Percentiles rank a stretch among this genome's conserved stretches.
phyloP scores from a whole-genome alignment of 2,329 filamentous ascomycete species.

The Epichloe coenophiala region DNA sequence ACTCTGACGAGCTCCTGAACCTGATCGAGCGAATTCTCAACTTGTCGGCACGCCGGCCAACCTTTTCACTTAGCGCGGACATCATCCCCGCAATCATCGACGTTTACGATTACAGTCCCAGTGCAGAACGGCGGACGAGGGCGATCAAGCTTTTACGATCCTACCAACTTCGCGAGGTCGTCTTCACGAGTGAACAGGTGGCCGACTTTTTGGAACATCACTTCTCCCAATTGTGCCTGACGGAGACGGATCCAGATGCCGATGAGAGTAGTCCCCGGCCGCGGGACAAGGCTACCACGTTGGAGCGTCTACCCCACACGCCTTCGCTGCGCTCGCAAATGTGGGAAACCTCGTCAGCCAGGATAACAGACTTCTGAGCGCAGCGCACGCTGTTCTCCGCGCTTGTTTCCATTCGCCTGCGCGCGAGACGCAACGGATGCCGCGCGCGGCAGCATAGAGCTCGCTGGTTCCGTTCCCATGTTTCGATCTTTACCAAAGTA shows the following conservation, averaged over 20 bases:
- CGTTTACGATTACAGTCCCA: slow-evolving; percentile 1
- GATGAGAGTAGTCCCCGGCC: neutral
- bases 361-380: neutral
- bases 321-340: neutral
- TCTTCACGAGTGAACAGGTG: slow-evolving; percentile 3
- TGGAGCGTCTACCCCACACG: neutral
- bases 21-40: slow-evolving; percentile 1
- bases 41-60: neutral
- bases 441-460: no score
- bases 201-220: slow-evolving; percentile 3
- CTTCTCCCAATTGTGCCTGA: neutral
- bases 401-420: neutral
- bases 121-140: neutral
- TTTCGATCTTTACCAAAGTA: no score
- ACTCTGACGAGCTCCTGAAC: slow-evolving; percentile 1
- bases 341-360: slow-evolving; percentile 1
- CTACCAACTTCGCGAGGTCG: slow-evolving; percentile 1
- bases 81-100: slow-evolving; percentile 2
- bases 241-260: neutral
- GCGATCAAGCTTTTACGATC: slow-evolving; percentile 1
- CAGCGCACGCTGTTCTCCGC: neutral
- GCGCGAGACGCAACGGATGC: no score
- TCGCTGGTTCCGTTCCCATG: no score
- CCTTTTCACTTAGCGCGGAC: slow-evolving; percentile 1
- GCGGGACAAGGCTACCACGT: neutral